A percentile compares a stretch with the other conserved stretches of the same genome.
Conservation (phyloP, 2,329 filamentous ascomycete genomes). For the Pseudocercospora vitis region DNA sequence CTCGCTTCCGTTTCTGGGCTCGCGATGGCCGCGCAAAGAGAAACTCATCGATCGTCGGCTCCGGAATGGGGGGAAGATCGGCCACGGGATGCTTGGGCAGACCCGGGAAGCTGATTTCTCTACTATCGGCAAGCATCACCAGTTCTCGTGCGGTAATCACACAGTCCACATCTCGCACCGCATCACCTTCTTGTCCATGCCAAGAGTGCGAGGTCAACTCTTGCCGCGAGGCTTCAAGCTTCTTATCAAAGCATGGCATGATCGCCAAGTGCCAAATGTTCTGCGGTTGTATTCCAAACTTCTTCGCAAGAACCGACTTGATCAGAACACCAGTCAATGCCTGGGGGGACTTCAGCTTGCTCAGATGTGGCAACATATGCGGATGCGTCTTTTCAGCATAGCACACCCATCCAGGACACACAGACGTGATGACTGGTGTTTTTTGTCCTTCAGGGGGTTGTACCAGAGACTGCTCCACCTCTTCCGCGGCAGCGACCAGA, state of each 20-base stretch:
- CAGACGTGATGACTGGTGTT: slow-evolving; percentile 75
- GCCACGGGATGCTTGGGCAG: slow-evolving; percentile 62
- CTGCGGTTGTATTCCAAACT: slow-evolving; percentile 69
- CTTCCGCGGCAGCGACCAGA: slow-evolving; percentile 62
- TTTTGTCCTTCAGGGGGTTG: slow-evolving; percentile 43
- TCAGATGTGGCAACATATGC: slow-evolving; percentile 86
- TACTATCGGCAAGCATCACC: slow-evolving; percentile 80
- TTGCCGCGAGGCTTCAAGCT: slow-evolving; percentile 89
- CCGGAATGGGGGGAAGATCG: slow-evolving; percentile 65
- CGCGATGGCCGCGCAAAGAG: slow-evolving; percentile 67
- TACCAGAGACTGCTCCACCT: slow-evolving; percentile 43
- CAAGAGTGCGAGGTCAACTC: slow-evolving; percentile 68
- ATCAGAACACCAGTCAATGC: slow-evolving; percentile 85
- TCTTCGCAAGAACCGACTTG: slow-evolving; percentile 78
- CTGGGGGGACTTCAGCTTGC: slow-evolving; percentile 88
- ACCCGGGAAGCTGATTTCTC: slow-evolving; percentile 72
- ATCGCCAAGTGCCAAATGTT: slow-evolving; percentile 92
- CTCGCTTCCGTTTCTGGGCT: slow-evolving; percentile 37
- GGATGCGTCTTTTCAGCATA: slow-evolving; percentile 98
- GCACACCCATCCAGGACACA: slow-evolving; percentile 97
- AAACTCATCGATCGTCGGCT: slow-evolving; percentile 67
- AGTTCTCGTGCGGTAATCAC: slow-evolving; percentile 97
- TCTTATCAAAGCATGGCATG: slow-evolving; percentile 99
- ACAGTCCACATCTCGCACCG: slow-evolving; percentile 88
- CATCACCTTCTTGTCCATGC: slow-evolving; percentile 44